phyloP scores from a whole-genome alignment of 306 rosid species.

The Coriaria nepalensis region DNA sequence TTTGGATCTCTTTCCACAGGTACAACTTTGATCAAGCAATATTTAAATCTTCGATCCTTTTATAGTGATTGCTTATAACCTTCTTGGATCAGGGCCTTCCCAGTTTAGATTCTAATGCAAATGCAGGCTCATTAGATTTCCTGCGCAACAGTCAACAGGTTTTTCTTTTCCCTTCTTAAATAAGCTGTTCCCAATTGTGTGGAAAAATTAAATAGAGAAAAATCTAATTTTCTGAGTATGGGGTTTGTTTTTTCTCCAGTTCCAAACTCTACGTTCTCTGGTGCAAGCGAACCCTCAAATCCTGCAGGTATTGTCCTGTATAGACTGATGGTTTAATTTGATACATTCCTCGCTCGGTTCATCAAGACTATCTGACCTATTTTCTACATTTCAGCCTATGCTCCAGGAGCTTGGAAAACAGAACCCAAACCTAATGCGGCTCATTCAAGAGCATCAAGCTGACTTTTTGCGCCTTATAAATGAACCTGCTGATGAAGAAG shows the following conservation, averaged over 20 bases:
- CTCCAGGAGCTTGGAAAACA: conserved; percentile 36
- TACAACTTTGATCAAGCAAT: not conserved
- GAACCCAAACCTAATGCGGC: conserved; percentile 29
- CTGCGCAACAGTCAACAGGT: conserved; percentile 36
- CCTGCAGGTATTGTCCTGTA: conserved; percentile 19
- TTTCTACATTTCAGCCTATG: conserved; percentile 24
- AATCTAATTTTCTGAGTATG: not conserved
- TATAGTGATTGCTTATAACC: not conserved
- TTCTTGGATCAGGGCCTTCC: conserved; percentile 31
- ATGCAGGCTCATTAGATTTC: conserved; percentile 29
- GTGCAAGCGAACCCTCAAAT: conserved; percentile 37
- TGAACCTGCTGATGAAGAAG: conserved; percentile 33
- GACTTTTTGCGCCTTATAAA: conserved; percentile 34
- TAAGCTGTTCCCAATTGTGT: not conserved
- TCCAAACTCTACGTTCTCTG: conserved; percentile 34
- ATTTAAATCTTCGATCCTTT: not conserved
- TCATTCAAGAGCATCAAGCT: conserved; percentile 34
- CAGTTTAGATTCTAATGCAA: conserved; percentile 21
- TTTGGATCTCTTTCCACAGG: conserved; percentile 35
- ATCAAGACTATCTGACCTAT: not conserved
- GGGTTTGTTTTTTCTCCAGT: conserved; percentile 9
- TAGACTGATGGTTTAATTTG: not conserved
- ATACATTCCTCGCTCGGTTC: not conserved
- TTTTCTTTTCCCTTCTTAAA: not conserved
- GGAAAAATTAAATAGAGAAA: not conserved